Evolutionary conservation across 345 rosid species (phyloP).

Genomic region (Heritiera fomes): DNA sequence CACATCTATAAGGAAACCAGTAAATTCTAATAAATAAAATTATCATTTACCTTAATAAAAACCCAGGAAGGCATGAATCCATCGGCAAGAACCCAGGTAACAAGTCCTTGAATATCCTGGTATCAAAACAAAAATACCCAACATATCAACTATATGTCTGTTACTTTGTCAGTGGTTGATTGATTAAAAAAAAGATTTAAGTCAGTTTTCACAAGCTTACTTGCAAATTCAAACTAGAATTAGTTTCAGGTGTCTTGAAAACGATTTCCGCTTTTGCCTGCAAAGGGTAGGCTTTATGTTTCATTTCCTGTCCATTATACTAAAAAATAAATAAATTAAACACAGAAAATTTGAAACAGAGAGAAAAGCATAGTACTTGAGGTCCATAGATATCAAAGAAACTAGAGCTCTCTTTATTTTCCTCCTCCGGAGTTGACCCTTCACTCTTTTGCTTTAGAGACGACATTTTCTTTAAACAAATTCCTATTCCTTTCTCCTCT

Average conservation of each 20-base stretch:
- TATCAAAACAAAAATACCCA: conserved; percentile 27
- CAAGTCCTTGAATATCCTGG: conserved; percentile 94
- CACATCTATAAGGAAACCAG: neutral
- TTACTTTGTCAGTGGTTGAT: neutral
- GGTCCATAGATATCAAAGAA: conserved; percentile 84
- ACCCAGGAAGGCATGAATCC: conserved; percentile 95
- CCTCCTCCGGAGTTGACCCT: conserved; percentile 32
- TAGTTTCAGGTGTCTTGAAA: conserved; percentile 60
- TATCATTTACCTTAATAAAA: conserved; percentile 62
- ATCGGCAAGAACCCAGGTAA: conserved; percentile 95
- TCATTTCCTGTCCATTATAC: neutral
- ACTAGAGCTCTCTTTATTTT: conserved; percentile 22
- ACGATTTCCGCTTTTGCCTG: conserved; percentile 87
- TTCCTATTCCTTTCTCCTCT: neutral
- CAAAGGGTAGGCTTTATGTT: conserved; percentile 11
- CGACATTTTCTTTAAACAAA: conserved; percentile 30
- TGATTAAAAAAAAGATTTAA: neutral
- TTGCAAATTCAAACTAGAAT: conserved; percentile 63
- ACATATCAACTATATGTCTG: neutral
- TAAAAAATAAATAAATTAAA: neutral
- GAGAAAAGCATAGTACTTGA: conserved; percentile 35
- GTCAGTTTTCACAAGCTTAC: conserved; percentile 36
- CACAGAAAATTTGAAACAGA: neutral
- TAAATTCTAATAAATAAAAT: neutral
- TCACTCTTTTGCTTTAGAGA: conserved; percentile 37